Evolutionary conservation across 2,329 filamentous ascomycete genomes (phyloP).

Genomic region (Didymella segeticola): DNA sequence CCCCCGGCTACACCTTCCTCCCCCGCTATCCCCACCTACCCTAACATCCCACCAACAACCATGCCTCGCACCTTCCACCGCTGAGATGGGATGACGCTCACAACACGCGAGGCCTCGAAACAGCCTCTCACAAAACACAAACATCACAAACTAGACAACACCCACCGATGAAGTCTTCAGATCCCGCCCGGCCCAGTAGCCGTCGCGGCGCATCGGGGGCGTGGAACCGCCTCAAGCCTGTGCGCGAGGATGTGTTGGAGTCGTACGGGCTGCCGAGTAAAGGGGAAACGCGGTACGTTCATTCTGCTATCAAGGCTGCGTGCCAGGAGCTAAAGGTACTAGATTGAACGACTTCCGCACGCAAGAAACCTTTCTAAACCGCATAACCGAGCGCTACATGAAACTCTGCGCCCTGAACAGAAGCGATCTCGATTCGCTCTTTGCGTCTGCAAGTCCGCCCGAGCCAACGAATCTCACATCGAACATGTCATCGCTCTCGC

Average conservation of each 20-base stretch:
- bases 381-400: constrained; percentile 88
- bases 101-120: background rate
- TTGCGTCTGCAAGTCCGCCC: constrained; percentile 65
- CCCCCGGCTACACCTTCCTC: constrained; percentile 14
- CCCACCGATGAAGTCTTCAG: constrained; percentile 39
- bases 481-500: constrained; percentile 21
- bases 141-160: background rate
- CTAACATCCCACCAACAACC: constrained; percentile 28
- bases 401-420: constrained; percentile 81
- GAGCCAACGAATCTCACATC: constrained; percentile 11
- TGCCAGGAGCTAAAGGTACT: background rate
- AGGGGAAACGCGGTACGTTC: constrained; percentile 77
- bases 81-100: constrained; percentile 17
- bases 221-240: constrained; percentile 67
- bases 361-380: constrained; percentile 86
- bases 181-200: constrained; percentile 43
- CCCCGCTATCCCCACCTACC: constrained; percentile 35
- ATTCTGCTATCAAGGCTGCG: too few species aligned
- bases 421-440: constrained; percentile 76
- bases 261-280: constrained; percentile 87
- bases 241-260: constrained; percentile 78
- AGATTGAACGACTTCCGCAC: constrained; percentile 69
- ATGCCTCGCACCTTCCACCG: constrained; percentile 15
- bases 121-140: background rate
- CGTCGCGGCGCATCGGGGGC: constrained; percentile 48